phyloP scores from a whole-genome alignment of 108 stramenopile genomes.

The Nannochloropsis salina region DNA sequence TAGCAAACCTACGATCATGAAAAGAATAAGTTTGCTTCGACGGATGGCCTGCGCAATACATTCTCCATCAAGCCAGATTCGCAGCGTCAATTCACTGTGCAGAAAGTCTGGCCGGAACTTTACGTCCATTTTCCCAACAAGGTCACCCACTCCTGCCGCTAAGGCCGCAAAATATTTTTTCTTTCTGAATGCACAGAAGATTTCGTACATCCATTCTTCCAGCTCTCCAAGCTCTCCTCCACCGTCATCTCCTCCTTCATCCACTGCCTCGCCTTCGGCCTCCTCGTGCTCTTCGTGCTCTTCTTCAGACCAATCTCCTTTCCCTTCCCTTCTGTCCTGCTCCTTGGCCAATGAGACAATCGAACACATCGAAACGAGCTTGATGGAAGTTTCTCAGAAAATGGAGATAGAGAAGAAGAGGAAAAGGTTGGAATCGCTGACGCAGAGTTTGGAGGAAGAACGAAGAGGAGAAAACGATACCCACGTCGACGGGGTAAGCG shows the following conservation, averaged over 20 bases:
- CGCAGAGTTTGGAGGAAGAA: constrained; percentile 12
- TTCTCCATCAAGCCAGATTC: too few relatives aligned
- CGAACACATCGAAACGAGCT: neutral
- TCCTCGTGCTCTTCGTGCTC: neutral
- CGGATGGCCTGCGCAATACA: too few relatives aligned
- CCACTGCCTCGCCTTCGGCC: neutral
- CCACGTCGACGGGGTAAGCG: neutral
- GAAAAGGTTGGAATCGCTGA: neutral
- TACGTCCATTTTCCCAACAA: too few relatives aligned
- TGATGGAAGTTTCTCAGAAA: neutral
- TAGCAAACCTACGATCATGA: too few relatives aligned
- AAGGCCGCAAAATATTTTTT: too few relatives aligned
- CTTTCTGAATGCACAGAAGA: too few relatives aligned
- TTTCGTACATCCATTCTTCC: neutral
- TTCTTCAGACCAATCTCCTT: too few relatives aligned
- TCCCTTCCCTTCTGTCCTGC: neutral
- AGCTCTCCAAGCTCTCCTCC: neutral
- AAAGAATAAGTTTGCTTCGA: too few relatives aligned
- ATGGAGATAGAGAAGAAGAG: constrained; percentile 14
- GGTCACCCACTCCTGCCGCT: too few relatives aligned
- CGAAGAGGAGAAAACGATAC: neutral
- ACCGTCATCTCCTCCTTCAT: neutral
- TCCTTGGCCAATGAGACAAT: neutral
- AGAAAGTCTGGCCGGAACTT: too few relatives aligned
- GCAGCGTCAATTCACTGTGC: too few relatives aligned